Percentiles rank a stretch among this genome's conserved stretches.
Evolutionary conservation across 805 yeast species (phyloP).

Genomic region (Maudiozyma barnettii): DNA sequence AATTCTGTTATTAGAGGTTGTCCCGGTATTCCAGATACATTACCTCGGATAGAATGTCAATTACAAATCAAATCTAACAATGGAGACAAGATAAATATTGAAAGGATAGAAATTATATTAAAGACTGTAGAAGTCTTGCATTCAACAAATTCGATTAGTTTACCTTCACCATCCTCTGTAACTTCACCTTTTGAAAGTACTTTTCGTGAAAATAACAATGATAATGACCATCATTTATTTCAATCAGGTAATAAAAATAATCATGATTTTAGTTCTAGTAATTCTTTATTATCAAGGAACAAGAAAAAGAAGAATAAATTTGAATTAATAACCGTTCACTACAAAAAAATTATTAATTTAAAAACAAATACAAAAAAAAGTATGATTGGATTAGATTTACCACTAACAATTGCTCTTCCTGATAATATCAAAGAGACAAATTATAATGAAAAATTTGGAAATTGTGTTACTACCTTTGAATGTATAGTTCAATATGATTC

Average conservation of each 20-base stretch:
- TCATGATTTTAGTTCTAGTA: background rate
- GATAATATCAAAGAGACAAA: slow-evolving; percentile 47
- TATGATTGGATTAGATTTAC: slow-evolving; percentile 48
- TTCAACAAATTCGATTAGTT: slow-evolving; percentile 7
- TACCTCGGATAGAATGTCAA: slow-evolving; percentile 51
- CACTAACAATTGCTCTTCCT: slow-evolving; percentile 47
- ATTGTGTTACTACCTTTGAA: slow-evolving; percentile 38
- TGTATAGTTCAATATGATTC: slow-evolving; percentile 19
- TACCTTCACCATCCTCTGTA: background rate
- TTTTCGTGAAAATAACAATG: background rate
- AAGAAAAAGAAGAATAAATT: slow-evolving; percentile 10
- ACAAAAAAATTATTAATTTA: slow-evolving; percentile 26
- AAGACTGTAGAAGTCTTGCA: slow-evolving; percentile 43
- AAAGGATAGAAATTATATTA: slow-evolving; percentile 40
- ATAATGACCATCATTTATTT: background rate
- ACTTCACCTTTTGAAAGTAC: background rate
- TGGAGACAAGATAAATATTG: slow-evolving; percentile 38
- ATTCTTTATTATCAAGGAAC: slow-evolving; percentile 1
- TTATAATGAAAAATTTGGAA: slow-evolving; percentile 37
- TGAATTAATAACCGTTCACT: slow-evolving; percentile 24
- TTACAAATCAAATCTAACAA: slow-evolving; percentile 44
- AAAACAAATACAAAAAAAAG: slow-evolving; percentile 11
- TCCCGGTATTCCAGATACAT: slow-evolving; percentile 56
- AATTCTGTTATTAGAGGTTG: slow-evolving; percentile 51
- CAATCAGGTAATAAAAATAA: background rate